phyloP scores from a whole-genome alignment of 208 protist species.

The Wallacemonas collosoma region DNA sequence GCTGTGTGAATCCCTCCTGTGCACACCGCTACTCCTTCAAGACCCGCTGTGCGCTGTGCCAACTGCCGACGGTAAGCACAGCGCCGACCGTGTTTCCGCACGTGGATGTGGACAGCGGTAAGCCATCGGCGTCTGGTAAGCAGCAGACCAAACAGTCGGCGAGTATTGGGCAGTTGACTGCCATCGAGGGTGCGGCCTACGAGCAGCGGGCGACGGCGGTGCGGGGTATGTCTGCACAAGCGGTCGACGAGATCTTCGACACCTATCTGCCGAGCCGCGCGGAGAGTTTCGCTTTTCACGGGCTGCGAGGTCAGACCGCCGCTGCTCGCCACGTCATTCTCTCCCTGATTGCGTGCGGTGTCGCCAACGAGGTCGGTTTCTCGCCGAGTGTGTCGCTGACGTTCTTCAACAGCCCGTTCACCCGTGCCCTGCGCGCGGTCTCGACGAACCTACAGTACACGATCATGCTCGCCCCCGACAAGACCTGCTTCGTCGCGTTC shows the following conservation, averaged over 20 bases:
- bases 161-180: constrained; percentile 21
- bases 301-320: constrained; percentile 18
- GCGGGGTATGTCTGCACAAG: constrained; percentile 8
- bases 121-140: not conserved
- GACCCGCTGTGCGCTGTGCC: constrained; percentile 30
- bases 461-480: constrained; percentile 31
- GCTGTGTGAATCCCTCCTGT: constrained; percentile 47
- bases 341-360: constrained; percentile 20
- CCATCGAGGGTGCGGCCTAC: constrained; percentile 21
- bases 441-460: constrained; percentile 27
- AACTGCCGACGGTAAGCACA: constrained; percentile 32
- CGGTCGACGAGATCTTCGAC: constrained; percentile 33
- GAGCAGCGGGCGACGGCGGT: constrained; percentile 17
- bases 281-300: constrained; percentile 25
- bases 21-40: constrained; percentile 23
- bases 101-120: constrained; percentile 5
- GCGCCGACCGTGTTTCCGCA: constrained; percentile 24
- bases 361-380: constrained; percentile 32
- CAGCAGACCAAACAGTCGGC: not conserved
- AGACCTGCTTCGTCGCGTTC: constrained; percentile 40
- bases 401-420: constrained; percentile 33
- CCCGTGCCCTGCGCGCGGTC: constrained; percentile 29
- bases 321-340: constrained; percentile 36
- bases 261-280: constrained; percentile 25
- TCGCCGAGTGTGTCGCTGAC: constrained; percentile 37